Evolutionary conservation across 1,284 basidiomycete species (phyloP).

Genomic region (Exobasidium rhododendri): DNA sequence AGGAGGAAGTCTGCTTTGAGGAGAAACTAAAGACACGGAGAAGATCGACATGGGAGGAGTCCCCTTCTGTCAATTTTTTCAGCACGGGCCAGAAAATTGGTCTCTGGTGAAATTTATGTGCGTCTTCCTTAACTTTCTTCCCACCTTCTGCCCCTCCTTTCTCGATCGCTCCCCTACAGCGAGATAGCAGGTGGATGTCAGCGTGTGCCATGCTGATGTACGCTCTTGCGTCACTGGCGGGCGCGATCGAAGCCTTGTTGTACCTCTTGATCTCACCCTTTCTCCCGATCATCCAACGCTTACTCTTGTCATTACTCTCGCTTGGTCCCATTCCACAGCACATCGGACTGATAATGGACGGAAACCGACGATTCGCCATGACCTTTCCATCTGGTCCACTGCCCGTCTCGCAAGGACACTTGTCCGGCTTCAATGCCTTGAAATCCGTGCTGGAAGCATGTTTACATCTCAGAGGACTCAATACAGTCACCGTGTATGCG

Average conservation of each 20-base stretch:
- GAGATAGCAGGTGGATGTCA: too few relatives aligned
- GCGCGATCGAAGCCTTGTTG: not conserved
- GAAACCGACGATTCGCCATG: slow-evolving; percentile 89
- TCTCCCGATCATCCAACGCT: not conserved
- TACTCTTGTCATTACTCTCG: slow-evolving; percentile 24
- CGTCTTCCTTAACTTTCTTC: too few relatives aligned
- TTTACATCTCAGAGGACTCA: slow-evolving; percentile 38
- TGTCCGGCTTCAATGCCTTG: slow-evolving; percentile 78
- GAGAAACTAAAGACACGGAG: too few relatives aligned
- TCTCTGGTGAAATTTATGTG: too few relatives aligned
- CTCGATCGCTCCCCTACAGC: too few relatives aligned
- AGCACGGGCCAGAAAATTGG: too few relatives aligned
- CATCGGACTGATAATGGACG: slow-evolving; percentile 97
- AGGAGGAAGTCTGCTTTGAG: too few relatives aligned
- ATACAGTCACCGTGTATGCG: slow-evolving; percentile 81
- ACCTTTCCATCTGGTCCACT: slow-evolving; percentile 23
- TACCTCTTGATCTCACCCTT: slow-evolving; percentile 11
- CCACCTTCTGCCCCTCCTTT: too few relatives aligned
- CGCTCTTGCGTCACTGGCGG: not conserved
- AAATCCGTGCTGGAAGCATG: slow-evolving; percentile 59
- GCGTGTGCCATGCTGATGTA: not conserved
- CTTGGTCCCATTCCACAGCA: slow-evolving; percentile 81
- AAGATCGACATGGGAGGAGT: too few relatives aligned
- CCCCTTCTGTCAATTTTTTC: too few relatives aligned
- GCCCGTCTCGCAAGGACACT: slow-evolving; percentile 65